Evolutionary conservation across 495 filamentous ascomycete genomes (phyloP).

Genomic region (Melanomma pulvis-pyrius): DNA sequence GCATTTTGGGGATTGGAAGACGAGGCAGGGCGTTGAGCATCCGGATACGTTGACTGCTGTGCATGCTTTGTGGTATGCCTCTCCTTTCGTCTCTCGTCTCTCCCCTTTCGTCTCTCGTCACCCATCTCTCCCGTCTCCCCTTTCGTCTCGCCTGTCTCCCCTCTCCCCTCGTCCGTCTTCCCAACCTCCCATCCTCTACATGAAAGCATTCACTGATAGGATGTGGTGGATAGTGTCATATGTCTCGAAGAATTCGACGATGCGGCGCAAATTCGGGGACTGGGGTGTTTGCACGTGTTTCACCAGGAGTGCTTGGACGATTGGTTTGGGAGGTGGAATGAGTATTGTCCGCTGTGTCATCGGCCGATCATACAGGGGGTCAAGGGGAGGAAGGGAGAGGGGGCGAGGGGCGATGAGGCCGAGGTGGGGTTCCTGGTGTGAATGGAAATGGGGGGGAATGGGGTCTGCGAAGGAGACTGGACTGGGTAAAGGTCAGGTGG

Average conservation of each 20-base stretch:
- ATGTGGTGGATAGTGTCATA: constrained; percentile 28
- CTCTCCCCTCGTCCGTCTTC: not conserved
- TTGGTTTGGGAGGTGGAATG: constrained; percentile 36
- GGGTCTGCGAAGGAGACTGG: no score
- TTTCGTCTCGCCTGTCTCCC: no score
- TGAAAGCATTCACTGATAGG: not conserved
- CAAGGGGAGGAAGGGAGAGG: constrained; percentile 6
- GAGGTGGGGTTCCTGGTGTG: constrained; percentile 23
- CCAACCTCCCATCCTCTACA: not conserved
- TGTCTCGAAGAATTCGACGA: constrained; percentile 37
- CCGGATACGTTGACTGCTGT: constrained; percentile 10
- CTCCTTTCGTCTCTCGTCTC: not conserved
- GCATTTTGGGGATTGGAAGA: constrained; percentile 29
- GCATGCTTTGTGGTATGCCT: constrained; percentile 30
- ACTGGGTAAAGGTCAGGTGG: no score
- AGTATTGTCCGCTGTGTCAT: constrained; percentile 40
- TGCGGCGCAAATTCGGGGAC: constrained; percentile 32
- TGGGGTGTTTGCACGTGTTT: constrained; percentile 36
- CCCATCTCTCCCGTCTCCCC: no score
- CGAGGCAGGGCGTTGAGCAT: constrained; percentile 23
- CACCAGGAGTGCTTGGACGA: constrained; percentile 38
- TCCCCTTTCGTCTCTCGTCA: no score
- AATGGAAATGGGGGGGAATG: no score
- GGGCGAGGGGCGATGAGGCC: not conserved
- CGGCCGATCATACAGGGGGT: constrained; percentile 29